These are phyloP conservation scores for Puccinia novopanici DNA, from an alignment of 1,284 basidiomycete genomes.

Conservation along the genomic window DNA sequence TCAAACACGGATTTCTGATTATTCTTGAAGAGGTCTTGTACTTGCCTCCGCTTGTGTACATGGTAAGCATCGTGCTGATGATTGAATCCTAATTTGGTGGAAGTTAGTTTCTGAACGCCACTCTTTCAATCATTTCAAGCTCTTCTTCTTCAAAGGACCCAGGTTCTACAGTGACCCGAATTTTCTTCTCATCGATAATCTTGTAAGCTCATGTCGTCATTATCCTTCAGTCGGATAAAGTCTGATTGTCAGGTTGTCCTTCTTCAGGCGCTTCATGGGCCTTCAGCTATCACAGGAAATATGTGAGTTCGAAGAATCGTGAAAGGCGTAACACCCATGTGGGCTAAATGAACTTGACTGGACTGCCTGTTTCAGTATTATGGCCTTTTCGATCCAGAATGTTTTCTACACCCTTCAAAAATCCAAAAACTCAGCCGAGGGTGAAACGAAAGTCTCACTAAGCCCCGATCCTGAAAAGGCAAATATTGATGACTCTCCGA, in stretches of 20 bases:
- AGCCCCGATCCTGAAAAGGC: neutral
- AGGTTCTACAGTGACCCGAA: neutral
- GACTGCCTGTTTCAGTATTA: neutral
- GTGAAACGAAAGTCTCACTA: neutral
- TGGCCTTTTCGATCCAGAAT: constrained; percentile 7
- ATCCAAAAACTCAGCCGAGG: neutral
- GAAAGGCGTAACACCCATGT: neutral
- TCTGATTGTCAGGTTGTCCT: neutral
- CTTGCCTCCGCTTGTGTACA: neutral
- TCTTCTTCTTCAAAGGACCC: neutral
- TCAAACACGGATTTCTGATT: neutral
- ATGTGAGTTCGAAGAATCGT: neutral
- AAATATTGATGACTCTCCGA: neutral
- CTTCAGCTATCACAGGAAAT: neutral
- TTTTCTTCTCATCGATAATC: neutral
- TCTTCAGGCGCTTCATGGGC: neutral
- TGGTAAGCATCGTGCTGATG: neutral
- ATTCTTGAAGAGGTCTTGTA: neutral
- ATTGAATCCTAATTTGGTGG: neutral
- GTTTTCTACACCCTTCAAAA: neutral
- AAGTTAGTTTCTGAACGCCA: neutral
- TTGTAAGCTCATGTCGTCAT: neutral
- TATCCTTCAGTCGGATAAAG: neutral
- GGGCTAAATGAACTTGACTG: neutral
- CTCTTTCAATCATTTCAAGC: neutral